Evolutionary conservation across 2,329 filamentous ascomycete species (phyloP).

Genomic region (Penicillium hesseltinei): DNA sequence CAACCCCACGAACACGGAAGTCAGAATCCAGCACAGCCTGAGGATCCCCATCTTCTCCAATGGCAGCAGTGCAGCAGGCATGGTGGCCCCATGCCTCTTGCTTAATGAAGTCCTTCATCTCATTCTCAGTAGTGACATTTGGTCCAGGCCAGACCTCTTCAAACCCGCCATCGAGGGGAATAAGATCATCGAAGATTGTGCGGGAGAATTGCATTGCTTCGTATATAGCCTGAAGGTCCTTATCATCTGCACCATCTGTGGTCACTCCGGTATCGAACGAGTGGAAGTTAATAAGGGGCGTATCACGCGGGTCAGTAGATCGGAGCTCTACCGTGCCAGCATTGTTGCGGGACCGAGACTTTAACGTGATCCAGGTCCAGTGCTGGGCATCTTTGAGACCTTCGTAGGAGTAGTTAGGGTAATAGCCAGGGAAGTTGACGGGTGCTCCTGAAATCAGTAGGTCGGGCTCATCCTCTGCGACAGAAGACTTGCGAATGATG

Average conservation of each 20-base stretch:
- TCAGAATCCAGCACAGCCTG: constrained; percentile 55
- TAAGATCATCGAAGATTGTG: constrained; percentile 43
- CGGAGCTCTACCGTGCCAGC: constrained; percentile 61
- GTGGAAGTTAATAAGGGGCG: constrained; percentile 62
- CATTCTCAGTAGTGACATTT: constrained; percentile 43
- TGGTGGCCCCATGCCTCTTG: constrained; percentile 58
- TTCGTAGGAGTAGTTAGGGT: constrained; percentile 43
- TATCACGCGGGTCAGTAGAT: constrained; percentile 61
- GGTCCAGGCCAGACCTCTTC: constrained; percentile 45
- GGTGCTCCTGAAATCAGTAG: constrained; percentile 57
- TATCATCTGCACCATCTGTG: constrained; percentile 44
- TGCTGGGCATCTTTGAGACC: constrained; percentile 41
- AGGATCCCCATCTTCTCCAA: constrained; percentile 53
- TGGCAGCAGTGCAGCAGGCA: constrained; percentile 54
- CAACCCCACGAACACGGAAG: constrained; percentile 57
- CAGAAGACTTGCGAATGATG: constrained; percentile 39
- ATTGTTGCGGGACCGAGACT: constrained; percentile 61
- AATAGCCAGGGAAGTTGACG: constrained; percentile 54
- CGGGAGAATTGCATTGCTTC: constrained; percentile 58
- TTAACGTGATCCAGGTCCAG: constrained; percentile 53
- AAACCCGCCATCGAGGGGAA: constrained; percentile 47
- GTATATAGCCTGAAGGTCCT: constrained; percentile 53
- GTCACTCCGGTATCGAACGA: constrained; percentile 47
- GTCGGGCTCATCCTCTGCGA: constrained; percentile 49
- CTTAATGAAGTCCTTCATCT: constrained; percentile 50